These are phyloP conservation scores for Phytophthora ramorum DNA, from an alignment of 352 stramenopile genomes.

Conservation along the genomic window DNA sequence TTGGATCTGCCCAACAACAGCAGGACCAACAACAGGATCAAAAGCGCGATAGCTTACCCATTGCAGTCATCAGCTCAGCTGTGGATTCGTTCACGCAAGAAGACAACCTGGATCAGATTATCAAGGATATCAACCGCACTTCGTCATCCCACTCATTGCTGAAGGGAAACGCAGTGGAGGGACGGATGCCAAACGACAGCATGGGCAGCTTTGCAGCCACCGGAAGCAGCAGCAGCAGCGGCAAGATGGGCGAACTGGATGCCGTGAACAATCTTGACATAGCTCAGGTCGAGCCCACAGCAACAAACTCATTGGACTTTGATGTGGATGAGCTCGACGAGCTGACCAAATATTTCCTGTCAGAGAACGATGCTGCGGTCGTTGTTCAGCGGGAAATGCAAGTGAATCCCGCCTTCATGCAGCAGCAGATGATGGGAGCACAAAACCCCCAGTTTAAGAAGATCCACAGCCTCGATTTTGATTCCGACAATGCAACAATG, in stretches of 20 bases:
- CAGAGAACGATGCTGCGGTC: slow-evolving; percentile 50
- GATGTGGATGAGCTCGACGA: slow-evolving; percentile 79
- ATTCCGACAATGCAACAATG: slow-evolving; percentile 45
- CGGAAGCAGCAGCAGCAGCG: slow-evolving; percentile 37
- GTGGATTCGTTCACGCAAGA: slow-evolving; percentile 81
- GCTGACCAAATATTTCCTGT: slow-evolving; percentile 74
- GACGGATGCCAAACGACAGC: slow-evolving; percentile 20
- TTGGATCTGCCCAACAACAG: slow-evolving; percentile 10
- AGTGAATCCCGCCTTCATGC: slow-evolving; percentile 13
- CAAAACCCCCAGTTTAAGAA: slow-evolving; percentile 58
- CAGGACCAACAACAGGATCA: slow-evolving; percentile 42
- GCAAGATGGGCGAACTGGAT: slow-evolving; percentile 28
- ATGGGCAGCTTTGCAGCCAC: slow-evolving; percentile 38
- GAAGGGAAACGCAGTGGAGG: slow-evolving; percentile 31
- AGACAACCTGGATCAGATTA: slow-evolving; percentile 80
- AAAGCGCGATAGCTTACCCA: slow-evolving; percentile 74
- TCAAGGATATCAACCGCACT: slow-evolving; percentile 73
- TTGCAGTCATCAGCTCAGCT: slow-evolving; percentile 67
- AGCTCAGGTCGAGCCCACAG: slow-evolving; percentile 41
- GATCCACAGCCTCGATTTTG: slow-evolving; percentile 81
- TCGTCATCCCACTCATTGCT: slow-evolving; percentile 51
- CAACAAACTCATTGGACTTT: slow-evolving; percentile 63
- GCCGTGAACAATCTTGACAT: slow-evolving; percentile 12
- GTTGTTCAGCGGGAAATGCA: slow-evolving; percentile 47
- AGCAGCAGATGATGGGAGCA: slow-evolving; percentile 18